phyloP scores from a whole-genome alignment of 495 filamentous ascomycete genomes.

The Annulohypoxylon stygium region DNA sequence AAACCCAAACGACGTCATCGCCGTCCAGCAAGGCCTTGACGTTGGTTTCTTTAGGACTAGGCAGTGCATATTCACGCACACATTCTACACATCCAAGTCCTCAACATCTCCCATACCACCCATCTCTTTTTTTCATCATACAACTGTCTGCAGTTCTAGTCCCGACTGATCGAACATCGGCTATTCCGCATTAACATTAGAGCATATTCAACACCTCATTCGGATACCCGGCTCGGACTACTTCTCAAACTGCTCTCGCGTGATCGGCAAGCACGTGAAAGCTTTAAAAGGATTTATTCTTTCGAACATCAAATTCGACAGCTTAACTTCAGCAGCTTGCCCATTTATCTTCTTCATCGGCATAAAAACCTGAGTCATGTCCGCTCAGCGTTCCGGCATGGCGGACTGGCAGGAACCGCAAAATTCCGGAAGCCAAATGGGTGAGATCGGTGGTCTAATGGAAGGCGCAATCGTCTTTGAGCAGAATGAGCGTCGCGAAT shows the following conservation, averaged over 20 bases:
- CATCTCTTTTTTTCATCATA: neutral
- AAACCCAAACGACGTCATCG: conserved; percentile 1
- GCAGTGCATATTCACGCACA: neutral
- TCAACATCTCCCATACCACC: neutral
- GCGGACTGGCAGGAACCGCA: neutral
- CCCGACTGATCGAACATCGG: neutral
- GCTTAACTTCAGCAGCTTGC: neutral
- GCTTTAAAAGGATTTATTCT: neutral
- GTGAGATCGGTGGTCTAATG: neutral
- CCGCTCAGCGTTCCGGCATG: neutral
- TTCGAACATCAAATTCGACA: neutral
- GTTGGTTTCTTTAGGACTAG: neutral
- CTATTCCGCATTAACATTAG: neutral
- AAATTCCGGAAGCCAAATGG: neutral
- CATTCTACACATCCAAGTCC: neutral
- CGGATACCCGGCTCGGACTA: neutral
- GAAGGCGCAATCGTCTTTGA: neutral
- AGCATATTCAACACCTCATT: neutral
- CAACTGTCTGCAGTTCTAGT: neutral
- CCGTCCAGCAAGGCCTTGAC: neutral
- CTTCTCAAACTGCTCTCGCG: neutral
- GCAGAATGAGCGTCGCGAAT: neutral
- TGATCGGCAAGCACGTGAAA: too few relatives aligned
- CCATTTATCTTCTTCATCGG: neutral
- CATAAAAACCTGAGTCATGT: neutral